Conservation (phyloP, 2,329 filamentous ascomycete species). For the Cladosporium halotolerans region DNA sequence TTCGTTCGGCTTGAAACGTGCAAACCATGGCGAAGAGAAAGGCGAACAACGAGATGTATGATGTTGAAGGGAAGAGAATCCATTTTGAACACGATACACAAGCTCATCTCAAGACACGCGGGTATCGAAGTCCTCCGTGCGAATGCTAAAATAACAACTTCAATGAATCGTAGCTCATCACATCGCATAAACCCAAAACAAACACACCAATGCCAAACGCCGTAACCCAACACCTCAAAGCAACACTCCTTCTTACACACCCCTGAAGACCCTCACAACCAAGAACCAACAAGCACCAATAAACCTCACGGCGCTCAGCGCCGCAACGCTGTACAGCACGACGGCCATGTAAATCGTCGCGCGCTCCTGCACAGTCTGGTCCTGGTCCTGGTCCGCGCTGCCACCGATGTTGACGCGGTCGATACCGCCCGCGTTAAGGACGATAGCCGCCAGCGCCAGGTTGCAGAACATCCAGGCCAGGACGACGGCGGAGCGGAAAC, state of each 20-base stretch:
- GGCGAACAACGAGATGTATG: neutral
- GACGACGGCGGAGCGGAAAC: slow-evolving; percentile 86
- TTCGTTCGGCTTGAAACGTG: too few species aligned
- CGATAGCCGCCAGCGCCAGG: slow-evolving; percentile 77
- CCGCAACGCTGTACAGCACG: slow-evolving; percentile 84
- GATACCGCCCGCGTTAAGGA: slow-evolving; percentile 78
- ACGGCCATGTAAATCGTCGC: slow-evolving; percentile 80
- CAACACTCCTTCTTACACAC: slow-evolving; percentile 21
- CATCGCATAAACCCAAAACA: neutral
- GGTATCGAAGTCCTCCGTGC: neutral
- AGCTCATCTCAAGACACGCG: neutral
- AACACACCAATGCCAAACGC: slow-evolving; percentile 20
- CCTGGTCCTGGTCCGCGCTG: slow-evolving; percentile 30
- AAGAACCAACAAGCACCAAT: slow-evolving; percentile 87
- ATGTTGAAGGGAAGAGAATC: too few species aligned
- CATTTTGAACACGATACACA: neutral
- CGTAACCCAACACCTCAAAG: neutral
- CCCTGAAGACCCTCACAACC: slow-evolving; percentile 75
- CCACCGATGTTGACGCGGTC: slow-evolving; percentile 32
- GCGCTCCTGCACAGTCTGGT: slow-evolving; percentile 48
- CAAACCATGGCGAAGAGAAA: neutral
- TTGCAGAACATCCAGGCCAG: slow-evolving; percentile 96
- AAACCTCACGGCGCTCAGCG: slow-evolving; percentile 77
- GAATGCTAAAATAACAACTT: neutral
- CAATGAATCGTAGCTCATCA: neutral